Base-by-base conservation (phyloP, 331 rosid species). In the Arachis monticola region DNA sequence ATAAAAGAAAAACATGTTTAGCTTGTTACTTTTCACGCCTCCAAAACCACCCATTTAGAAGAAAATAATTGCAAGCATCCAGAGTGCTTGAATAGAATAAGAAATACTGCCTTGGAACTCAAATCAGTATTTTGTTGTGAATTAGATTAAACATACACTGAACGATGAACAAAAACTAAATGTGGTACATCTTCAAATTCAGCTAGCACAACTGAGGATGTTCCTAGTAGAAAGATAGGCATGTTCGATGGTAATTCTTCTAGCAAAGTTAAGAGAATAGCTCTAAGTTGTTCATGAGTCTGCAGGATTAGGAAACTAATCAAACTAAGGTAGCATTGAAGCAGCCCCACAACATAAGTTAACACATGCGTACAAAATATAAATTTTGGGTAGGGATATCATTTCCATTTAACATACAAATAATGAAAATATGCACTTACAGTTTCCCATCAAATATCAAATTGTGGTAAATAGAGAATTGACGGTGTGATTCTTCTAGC, bases 401-500 rank as follows among this genome's bases (percentile, higher is more conserved):
- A 67, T 48, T 78, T 78, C 27, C 55, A 71, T 64, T 17, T 72
- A 75, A 77, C 56, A 48, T 12, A 40, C 30, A 73, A 50, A 59
- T 8, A 42, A 67, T 55, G 48, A 46, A 51, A 40, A 61, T 64
- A 69, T 73, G 72, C 44, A 87, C 99, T 90, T 88, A 94, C 99
- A 59, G 92, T 94, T 72, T 86, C 92, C 99, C 99, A 94, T 97
- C 99, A 94, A 85, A 86, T 79, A 77, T 94, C 88, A 82, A 94
- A 90, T 77, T 92, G 99, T 4, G 97, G 93, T 80, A 94, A 80
- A 85, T 92, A 94, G 76, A 94, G 91, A 70, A 94, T 90, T 41
- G 99, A 90, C 22, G 99, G 99, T 9, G 93, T 92, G n/a, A 93
- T 86, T 86, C 97, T 90, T 82, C 97, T 90, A 50, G 97, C 93